phyloP scores from a whole-genome alignment of 2,329 filamentous ascomycete species.

The Penicillium thymicola region DNA sequence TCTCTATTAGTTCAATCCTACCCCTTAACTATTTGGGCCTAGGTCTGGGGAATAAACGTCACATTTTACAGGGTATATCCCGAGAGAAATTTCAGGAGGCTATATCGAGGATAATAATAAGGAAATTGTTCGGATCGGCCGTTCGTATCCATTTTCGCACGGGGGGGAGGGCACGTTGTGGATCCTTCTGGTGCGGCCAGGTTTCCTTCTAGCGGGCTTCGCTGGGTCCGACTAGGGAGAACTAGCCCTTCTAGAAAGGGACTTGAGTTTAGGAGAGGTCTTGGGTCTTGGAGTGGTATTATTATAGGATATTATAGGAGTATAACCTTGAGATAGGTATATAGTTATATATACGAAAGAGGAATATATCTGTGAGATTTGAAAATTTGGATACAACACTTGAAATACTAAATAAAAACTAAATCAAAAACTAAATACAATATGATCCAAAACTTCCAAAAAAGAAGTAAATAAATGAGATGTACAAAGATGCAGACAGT shows the following conservation, averaged over 20 bases:
- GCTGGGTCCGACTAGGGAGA: slow-evolving; percentile 23
- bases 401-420: neutral
- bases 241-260: slow-evolving; percentile 11
- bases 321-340: neutral
- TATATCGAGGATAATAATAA: neutral
- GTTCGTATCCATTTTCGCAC: slow-evolving; percentile 29
- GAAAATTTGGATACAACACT: neutral
- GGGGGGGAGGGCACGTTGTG: slow-evolving; percentile 34
- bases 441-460: neutral
- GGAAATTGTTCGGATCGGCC: slow-evolving; percentile 30
- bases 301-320: neutral
- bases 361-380: neutral
- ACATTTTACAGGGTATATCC: slow-evolving; percentile 2
- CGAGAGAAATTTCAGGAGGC: slow-evolving; percentile 1
- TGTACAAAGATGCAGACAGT: slow-evolving; percentile 15
- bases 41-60: neutral
- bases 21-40: neutral
- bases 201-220: slow-evolving; percentile 31
- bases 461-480: slow-evolving; percentile 16
- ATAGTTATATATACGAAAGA: neutral
- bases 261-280: slow-evolving; percentile 1
- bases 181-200: slow-evolving; percentile 36
- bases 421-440: neutral
- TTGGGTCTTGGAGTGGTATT: neutral
- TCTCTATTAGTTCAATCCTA: neutral